phyloP scores from a whole-genome alignment of 352 stramenopile species.

The Phytophthora hybrid region DNA sequence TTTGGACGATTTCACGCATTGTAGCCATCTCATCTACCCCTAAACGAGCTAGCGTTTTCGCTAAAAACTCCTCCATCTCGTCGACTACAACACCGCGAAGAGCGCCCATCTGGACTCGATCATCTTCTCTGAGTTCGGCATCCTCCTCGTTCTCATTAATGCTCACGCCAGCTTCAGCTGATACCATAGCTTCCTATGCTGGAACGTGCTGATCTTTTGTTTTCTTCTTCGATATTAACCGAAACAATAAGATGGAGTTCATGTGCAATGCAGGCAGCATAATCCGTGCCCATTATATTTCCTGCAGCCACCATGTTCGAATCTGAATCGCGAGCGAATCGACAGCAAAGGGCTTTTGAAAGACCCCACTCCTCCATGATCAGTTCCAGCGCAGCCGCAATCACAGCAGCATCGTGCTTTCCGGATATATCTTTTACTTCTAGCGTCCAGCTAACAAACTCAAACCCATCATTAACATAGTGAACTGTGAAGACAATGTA shows the following conservation, averaged over 20 bases:
- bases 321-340: conserved; percentile 11
- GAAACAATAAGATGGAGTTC: conserved; percentile 18
- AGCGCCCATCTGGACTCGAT: conserved; percentile 2
- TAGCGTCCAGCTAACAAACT: conserved; percentile 7
- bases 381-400: conserved; percentile 8
- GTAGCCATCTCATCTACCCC: conserved; percentile 5
- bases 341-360: not conserved
- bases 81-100: conserved; percentile 2
- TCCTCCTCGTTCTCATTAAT: conserved; percentile 16
- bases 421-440: conserved; percentile 16
- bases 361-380: conserved; percentile 14
- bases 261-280: conserved; percentile 20
- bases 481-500: conserved; percentile 27
- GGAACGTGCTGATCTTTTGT: not conserved
- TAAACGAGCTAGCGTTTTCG: not conserved
- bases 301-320: conserved; percentile 21
- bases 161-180: not conserved
- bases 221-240: conserved; percentile 2
- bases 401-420: conserved; percentile 12
- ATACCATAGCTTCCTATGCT: not conserved
- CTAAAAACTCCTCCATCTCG: conserved; percentile 9
- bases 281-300: not conserved
- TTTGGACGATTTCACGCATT: conserved; percentile 21
- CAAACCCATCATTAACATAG: conserved; percentile 13
- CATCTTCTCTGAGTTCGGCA: conserved; percentile 1